A percentile compares a stretch with the other conserved stretches of the same genome.
Evolutionary conservation across 768 basidiomycete species (phyloP).

Genomic region (Tricholoma hemisulphureum): DNA sequence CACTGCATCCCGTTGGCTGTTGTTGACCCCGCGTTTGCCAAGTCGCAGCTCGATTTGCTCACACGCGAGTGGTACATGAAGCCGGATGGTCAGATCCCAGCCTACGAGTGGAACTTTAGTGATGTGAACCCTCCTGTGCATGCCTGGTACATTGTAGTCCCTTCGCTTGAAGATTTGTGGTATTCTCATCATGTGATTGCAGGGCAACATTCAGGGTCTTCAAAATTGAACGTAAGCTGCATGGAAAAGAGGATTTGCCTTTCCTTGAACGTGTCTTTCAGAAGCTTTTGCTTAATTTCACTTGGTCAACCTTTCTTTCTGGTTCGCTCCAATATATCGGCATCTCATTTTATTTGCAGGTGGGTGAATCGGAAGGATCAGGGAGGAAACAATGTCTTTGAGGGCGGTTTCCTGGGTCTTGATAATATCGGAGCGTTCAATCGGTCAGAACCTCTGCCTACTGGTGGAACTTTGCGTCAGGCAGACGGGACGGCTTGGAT

Average conservation of each 20-base stretch:
- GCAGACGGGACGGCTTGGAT: constrained; percentile 99
- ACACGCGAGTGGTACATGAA: constrained; percentile 99
- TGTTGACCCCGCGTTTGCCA: constrained; percentile 93
- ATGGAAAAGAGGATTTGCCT: constrained; percentile 82
- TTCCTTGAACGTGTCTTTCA: constrained; percentile 99
- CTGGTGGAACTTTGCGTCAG: constrained; percentile 90
- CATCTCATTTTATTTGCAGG: constrained; percentile 38
- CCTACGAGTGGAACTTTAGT: constrained; percentile 99
- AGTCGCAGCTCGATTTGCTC: constrained; percentile 94
- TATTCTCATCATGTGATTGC: not conserved
- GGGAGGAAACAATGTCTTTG: constrained; percentile 94
- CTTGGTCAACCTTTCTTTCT: constrained; percentile 59
- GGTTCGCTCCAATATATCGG: not conserved
- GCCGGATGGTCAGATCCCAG: constrained; percentile 97
- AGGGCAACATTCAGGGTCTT: constrained; percentile 98
- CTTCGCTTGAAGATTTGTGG: not conserved
- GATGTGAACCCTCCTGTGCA: constrained; percentile 99
- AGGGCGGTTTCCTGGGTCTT: constrained; percentile 95
- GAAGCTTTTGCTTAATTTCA: constrained; percentile 94
- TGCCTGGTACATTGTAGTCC: constrained; percentile 65
- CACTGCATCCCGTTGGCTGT: constrained; percentile 97
- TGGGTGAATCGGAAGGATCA: constrained; percentile 99
- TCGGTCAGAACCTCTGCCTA: constrained; percentile 93
- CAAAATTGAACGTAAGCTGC: constrained; percentile 97
- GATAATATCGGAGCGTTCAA: constrained; percentile 99